phyloP scores from a whole-genome alignment of 2,329 filamentous ascomycete genomes.

The Trichoderma koningii region DNA sequence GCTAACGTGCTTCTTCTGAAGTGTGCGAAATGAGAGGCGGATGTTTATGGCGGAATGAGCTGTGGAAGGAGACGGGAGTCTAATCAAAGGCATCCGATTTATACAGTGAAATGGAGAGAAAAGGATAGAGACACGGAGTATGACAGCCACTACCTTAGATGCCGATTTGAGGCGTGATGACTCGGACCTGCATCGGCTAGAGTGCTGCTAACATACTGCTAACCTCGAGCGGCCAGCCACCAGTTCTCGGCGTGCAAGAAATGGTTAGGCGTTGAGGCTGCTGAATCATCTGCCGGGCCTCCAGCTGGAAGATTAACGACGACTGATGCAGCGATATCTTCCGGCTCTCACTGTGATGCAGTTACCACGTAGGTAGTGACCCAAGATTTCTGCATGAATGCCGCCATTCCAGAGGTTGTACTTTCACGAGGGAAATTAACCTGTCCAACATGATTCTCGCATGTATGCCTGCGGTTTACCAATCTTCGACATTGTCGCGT shows the following conservation, averaged over 20 bases:
- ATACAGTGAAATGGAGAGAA: slow-evolving; percentile 8
- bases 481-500: too few species aligned
- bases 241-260: neutral
- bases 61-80: neutral
- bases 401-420: too few species aligned
- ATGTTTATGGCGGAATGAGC: neutral
- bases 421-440: too few species aligned
- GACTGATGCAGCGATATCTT: too few species aligned
- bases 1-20: neutral
- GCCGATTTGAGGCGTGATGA: slow-evolving; percentile 4
- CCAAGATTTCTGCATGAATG: too few species aligned
- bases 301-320: too few species aligned
- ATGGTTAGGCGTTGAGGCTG: neutral
- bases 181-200: slow-evolving; percentile 9
- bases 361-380: too few species aligned
- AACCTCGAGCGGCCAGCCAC: neutral
- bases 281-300: neutral
- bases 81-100: slow-evolving; percentile 8
- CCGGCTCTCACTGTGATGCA: too few species aligned
- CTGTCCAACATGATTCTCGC: too few species aligned
- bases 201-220: neutral
- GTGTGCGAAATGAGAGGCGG: neutral
- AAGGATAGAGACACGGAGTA: neutral
- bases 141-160: neutral
- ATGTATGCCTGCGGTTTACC: too few species aligned